Evolutionary conservation across 2,329 filamentous ascomycete genomes (phyloP).

Genomic region (Exophiala sideris): DNA sequence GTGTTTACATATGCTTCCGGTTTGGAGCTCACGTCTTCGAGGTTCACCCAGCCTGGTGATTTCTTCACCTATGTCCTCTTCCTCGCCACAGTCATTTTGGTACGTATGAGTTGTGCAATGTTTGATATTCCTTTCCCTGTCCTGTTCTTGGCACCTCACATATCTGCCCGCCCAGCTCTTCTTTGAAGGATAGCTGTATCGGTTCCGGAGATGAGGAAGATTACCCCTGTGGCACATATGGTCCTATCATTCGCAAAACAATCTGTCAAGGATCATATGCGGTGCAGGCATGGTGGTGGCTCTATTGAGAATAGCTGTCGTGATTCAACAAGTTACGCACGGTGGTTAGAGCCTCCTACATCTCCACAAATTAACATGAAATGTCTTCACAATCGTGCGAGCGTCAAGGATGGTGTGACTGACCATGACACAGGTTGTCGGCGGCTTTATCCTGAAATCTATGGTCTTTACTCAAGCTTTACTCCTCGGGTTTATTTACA

Average conservation of each 20-base stretch:
- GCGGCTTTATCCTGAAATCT: conserved; percentile 37
- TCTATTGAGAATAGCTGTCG: conserved; percentile 64
- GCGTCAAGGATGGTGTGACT: not conserved
- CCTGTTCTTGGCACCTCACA: conserved; percentile 52
- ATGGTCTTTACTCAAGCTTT: conserved; percentile 54
- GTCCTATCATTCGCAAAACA: conserved; percentile 66
- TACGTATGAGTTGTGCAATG: conserved; percentile 55
- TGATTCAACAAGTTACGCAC: conserved; percentile 55
- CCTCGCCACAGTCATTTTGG: conserved; percentile 67
- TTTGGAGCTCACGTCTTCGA: conserved; percentile 67
- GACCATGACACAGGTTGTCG: conserved; percentile 39
- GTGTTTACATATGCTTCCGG: conserved; percentile 74
- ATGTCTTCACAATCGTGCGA: conserved; percentile 2
- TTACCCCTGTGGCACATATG: conserved; percentile 63
- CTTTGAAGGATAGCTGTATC: conserved; percentile 61
- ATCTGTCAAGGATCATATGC: conserved; percentile 55
- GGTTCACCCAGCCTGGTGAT: conserved; percentile 73
- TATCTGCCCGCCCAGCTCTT: conserved; percentile 75
- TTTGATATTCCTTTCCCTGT: conserved; percentile 24
- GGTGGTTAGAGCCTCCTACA: conserved; percentile 67
- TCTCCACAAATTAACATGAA: conserved; percentile 29
- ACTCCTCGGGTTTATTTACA: conserved; percentile 77
- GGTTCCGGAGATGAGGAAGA: conserved; percentile 84
- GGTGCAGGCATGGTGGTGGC: conserved; percentile 74
- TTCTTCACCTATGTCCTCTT: conserved; percentile 78